A percentile compares a stretch with the other conserved stretches of the same genome.
Conservation (phyloP, 106 monocot genomes). For the Acorus gramineus region DNA sequence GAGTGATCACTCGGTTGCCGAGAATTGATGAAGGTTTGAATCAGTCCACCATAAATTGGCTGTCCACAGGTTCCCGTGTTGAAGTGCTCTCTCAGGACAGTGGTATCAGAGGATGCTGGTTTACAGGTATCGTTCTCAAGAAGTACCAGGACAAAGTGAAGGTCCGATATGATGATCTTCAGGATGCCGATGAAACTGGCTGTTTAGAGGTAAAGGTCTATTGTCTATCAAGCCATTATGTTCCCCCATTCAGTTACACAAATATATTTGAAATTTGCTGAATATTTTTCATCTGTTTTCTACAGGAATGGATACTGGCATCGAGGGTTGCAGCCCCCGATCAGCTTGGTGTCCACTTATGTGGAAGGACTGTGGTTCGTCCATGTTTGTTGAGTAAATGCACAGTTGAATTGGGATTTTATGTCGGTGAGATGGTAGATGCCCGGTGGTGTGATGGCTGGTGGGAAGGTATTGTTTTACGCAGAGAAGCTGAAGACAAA, state of each 20-base stretch:
- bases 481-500: constrained; percentile 20
- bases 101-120: constrained; percentile 95
- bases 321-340: constrained; percentile 44
- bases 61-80: constrained; percentile 38
- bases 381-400: constrained; percentile 25
- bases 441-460: constrained; percentile 94
- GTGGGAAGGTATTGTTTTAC: constrained; percentile 91
- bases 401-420: constrained; percentile 4
- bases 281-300: not conserved
- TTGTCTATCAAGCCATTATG: not conserved
- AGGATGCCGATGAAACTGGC: constrained; percentile 62
- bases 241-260: not conserved
- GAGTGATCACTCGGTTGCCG: constrained; percentile 1
- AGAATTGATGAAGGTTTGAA: constrained; percentile 16
- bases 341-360: constrained; percentile 38
- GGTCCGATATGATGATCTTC: constrained; percentile 65
- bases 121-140: constrained; percentile 53
- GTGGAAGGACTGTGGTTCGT: constrained; percentile 52
- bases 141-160: constrained; percentile 50
- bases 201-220: constrained; percentile 47
- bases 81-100: constrained; percentile 90
- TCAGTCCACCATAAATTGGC: constrained; percentile 12
- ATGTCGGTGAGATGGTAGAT: constrained; percentile 64
- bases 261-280: not conserved
- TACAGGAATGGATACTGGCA: constrained; percentile 68